These are phyloP conservation scores for Mucor sp. DNA, from an alignment of 371 early-diverging fungal genomes.

Conservation along the genomic window DNA sequence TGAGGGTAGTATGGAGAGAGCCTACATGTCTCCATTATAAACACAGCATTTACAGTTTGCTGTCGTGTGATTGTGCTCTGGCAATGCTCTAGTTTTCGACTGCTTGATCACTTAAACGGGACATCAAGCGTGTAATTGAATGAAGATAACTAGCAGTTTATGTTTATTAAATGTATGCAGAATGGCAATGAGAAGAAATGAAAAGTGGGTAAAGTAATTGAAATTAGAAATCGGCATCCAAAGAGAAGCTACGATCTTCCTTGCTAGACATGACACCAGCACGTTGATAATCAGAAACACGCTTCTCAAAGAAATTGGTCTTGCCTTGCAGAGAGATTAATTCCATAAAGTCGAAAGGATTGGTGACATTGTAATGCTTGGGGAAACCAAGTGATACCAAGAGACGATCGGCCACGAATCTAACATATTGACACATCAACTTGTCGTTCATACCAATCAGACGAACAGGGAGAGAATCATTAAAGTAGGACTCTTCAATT, in stretches of 20 bases:
- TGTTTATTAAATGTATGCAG: background rate
- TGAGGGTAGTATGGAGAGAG: no score
- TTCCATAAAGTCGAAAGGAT: slow-evolving; percentile 99
- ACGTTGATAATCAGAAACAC: slow-evolving; percentile 98
- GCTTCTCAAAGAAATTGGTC: slow-evolving; percentile 99
- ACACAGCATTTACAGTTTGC: no score
- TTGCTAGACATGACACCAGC: slow-evolving; percentile 86
- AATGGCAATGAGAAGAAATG: background rate
- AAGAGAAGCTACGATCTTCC: slow-evolving; percentile 69
- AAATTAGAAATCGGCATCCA: slow-evolving; percentile 70
- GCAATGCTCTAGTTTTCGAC: background rate
- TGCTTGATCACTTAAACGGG: background rate
- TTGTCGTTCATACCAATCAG: slow-evolving; percentile 98
- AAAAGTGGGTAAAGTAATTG: slow-evolving; percentile 23
- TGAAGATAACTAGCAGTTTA: background rate
- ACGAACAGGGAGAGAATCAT: slow-evolving; percentile 94
- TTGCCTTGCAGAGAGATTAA: slow-evolving; percentile 98
- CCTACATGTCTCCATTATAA: no score
- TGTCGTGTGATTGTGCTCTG: no score
- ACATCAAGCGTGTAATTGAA: background rate
- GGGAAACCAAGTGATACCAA: slow-evolving; percentile 85
- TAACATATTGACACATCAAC: slow-evolving; percentile 98
- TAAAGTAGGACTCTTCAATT: slow-evolving; percentile 96
- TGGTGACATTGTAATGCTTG: slow-evolving; percentile 89
- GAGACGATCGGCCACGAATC: slow-evolving; percentile 98